These are phyloP conservation scores for Jaenimonas drosophilae DNA, from an alignment of 208 protist species.

Conservation along the genomic window DNA sequence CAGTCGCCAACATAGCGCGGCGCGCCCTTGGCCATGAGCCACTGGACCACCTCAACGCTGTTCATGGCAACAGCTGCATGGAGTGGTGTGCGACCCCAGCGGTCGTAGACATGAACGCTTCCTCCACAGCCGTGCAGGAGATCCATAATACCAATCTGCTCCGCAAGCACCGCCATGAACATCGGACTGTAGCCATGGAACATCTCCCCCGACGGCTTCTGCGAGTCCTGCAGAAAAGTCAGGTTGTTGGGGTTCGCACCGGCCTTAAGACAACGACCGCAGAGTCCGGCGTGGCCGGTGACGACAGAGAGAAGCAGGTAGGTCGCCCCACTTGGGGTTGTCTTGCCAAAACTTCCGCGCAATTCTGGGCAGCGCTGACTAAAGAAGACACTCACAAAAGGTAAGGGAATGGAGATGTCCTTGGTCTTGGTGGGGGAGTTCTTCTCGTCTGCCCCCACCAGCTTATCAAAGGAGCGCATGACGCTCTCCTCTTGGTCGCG, in stretches of 20 bases:
- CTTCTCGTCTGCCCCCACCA: conserved; percentile 16
- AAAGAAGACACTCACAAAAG: conserved; percentile 69
- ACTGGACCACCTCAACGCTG: conserved; percentile 57
- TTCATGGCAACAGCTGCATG: conserved; percentile 72
- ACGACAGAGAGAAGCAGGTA: conserved; percentile 73
- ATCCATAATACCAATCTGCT: conserved; percentile 61
- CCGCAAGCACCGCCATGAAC: conserved; percentile 71
- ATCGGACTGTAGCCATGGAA: conserved; percentile 83
- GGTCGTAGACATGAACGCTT: conserved; percentile 76
- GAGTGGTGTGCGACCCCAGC: conserved; percentile 80
- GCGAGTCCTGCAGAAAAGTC: conserved; percentile 60
- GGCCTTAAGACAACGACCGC: conserved; percentile 51
- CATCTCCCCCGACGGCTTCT: conserved; percentile 55
- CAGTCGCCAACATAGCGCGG: conserved; percentile 61
- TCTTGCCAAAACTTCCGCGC: conserved; percentile 15
- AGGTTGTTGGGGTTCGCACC: conserved; percentile 84
- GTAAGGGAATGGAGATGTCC: conserved; percentile 47
- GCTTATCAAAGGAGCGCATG: conserved; percentile 54
- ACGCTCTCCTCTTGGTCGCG: conserved; percentile 43
- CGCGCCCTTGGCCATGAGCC: conserved; percentile 62
- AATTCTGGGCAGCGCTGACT: conserved; percentile 60
- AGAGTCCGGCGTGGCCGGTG: conserved; percentile 55
- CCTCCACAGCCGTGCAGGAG: conserved; percentile 52
- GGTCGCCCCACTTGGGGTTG: conserved; percentile 45
- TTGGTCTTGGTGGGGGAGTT: conserved; percentile 13